Base-by-base conservation (phyloP, 2,329 filamentous ascomycete genomes). In the Colletotrichum tofieldiae region DNA sequence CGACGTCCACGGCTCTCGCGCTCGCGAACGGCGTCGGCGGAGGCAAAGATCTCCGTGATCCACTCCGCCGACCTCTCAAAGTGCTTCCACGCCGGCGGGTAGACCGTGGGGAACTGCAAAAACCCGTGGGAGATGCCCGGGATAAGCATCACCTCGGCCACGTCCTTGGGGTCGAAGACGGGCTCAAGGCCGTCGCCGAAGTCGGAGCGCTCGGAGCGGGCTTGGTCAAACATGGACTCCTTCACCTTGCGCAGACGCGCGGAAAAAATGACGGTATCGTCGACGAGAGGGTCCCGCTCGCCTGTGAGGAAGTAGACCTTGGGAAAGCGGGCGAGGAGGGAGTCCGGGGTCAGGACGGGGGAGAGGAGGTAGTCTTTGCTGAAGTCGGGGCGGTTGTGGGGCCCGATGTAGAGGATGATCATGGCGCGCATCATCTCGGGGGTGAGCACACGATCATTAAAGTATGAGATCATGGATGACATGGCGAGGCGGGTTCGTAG, bases 391-490 rank as follows among this genome's bases (percentile, higher is more conserved):
- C 95, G 92, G 81, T 96, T 94, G 79, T 98, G 93, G 0, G 95
- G 95, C 0, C 96, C 96, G 67, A 99, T 93, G 81, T 99, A 99
- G 5, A 99, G 87, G 75, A 99, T 97, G 75, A 99, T 98, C 95
- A 99, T 98, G 74, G 95, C 94, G 41, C 96, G 93, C 93, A 98
- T 98, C 94, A 98, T 98, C 82, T 99, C 96, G 0, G 96, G 96
- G 0, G 94, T 96, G 18, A 99, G 87, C 37, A 99, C 93, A 37
- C 96, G 93, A 81, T 99, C 96, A 81, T 97, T 96, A 82, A 98
- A 97, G 83, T 98, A 98, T 0, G 96, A 98, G 45, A 99, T 97
- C 91, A 98, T 97, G n/a, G 93, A 96, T 0, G 94, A 95, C 80
- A 96, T 97, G 20, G 96, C 95, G 12, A 99, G 89, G n/a, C 95